Base-by-base conservation (phyloP, 2,329 filamentous ascomycete genomes). In the Cordyceps fumosorosea region DNA sequence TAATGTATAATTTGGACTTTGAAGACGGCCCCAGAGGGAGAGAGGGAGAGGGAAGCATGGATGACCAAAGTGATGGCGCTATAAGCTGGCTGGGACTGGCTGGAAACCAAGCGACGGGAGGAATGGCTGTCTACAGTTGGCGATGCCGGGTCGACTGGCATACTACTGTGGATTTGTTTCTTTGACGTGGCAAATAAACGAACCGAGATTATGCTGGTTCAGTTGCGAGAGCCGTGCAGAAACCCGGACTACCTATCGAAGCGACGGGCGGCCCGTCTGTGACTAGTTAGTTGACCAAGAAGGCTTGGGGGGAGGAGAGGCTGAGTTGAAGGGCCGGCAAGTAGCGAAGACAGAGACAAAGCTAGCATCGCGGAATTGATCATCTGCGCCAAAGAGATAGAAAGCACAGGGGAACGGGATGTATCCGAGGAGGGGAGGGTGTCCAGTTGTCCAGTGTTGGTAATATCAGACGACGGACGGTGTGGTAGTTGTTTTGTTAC, bases 391-490 rank as follows among this genome's bases (percentile, higher is more conserved):
- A 18, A 18, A 7, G n/a, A 24, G 32, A 22, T 11, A 22, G 45
- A 29, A 42, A 8, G 40, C n/a, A 40, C 14, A 14, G 26, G 6
- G 44, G 50, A 3, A 37, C 40, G 50, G 58, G 50, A 34, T 20
- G 40, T 54, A 26, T 47, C 50, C 58, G 42, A 60, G 37, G 14
- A 20, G n/a, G 44, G 42, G 10, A 52, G 37, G 18, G 10, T 29
- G 29, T 29, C 29, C 29, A 29, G 29, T 42, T 18, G 37, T 34
- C 56, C 20, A 5, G 26, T 60, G 26, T 34, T 47, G 20, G 42
- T 20, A 60, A 47, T 55, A 54, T 55, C 58, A 60, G 50, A 60
- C 26, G 57, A 60, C 26, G 18, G 34, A 29, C 26, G 26, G 26
- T 29, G 26, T 29, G 8, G 5, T 7, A 7, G 26, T 29, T 29